Base-by-base conservation (phyloP, 139 green algal species). In the Yamagishiella unicocca region DNA sequence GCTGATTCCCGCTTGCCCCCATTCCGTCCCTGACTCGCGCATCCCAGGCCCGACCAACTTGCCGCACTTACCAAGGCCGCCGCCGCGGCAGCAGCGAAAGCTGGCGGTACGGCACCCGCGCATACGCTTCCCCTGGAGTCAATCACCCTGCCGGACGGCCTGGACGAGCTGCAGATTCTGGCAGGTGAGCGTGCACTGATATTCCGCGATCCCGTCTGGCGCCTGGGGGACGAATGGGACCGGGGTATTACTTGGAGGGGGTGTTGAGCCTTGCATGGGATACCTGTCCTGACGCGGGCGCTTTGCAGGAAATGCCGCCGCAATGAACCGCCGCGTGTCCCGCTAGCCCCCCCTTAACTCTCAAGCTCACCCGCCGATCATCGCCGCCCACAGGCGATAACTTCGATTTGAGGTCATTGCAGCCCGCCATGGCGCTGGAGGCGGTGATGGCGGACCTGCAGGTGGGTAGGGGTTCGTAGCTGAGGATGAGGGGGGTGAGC, bases 121-220 rank as follows among this genome's bases (percentile, higher is more conserved):
- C 81, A 70, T 6, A 79, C 66, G 22, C 19, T 78, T 45, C 66
- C 81, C 54, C 62, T 86, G 62, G 80, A 86, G 2, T 46, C n/a
- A 2, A 86, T 86, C 62, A 86, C 80, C 0, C 67, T 87, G 66
- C 81, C 81, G 29, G 81, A 87, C 45, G 46, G 50, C 22, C 9
- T 87, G 19, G 81, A 87, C 17, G 81, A 87, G 46, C 45, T 87
- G 33, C 45, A 68, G 45, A 22, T 87, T 9, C 45, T 87, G 31
- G 45, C 42, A 25, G 80, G 79, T 75, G 79, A 21, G 79, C n/a
- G n/a, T n/a, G n/a, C n/a, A n/a, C n/a, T n/a, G n/a, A n/a, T n/a
- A n/a, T n/a, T n/a, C n/a, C n/a, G n/a, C n/a, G n/a, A n/a, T n/a
- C n/a, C n/a, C n/a, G n/a, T n/a, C n/a, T n/a, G n/a, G n/a, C n/a